These are phyloP conservation scores for Globisporangium perplexum DNA, from an alignment of 352 stramenopile species.

Conservation along the genomic window DNA sequence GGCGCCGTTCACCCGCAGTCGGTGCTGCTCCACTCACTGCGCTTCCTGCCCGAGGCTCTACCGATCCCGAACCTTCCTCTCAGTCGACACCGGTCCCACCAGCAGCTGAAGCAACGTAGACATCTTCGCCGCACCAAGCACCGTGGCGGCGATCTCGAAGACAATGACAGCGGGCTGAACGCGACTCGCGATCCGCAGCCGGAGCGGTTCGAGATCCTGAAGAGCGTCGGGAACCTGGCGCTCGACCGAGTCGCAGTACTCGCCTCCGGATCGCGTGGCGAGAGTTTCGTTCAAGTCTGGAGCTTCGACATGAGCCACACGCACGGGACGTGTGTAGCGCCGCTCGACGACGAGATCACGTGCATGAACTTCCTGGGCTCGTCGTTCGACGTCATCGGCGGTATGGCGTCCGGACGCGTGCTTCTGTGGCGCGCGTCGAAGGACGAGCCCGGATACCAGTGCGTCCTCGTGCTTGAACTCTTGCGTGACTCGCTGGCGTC, in stretches of 20 bases:
- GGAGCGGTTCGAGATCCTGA: constrained; percentile 40
- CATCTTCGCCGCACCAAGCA: background rate
- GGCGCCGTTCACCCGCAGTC: constrained; percentile 46
- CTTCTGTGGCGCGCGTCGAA: constrained; percentile 33
- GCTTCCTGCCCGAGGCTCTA: constrained; percentile 27
- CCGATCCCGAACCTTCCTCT: background rate
- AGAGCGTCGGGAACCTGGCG: constrained; percentile 41
- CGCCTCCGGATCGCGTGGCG: constrained; percentile 22
- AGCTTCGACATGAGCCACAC: constrained; percentile 65
- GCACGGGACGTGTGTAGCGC: constrained; percentile 48
- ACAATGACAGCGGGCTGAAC: background rate
- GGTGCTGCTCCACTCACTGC: constrained; percentile 51
- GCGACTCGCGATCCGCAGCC: constrained; percentile 1
- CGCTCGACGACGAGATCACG: constrained; percentile 35
- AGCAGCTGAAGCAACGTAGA: background rate
- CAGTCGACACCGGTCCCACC: background rate
- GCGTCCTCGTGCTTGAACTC: background rate
- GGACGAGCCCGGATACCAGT: constrained; percentile 13
- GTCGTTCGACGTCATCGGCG: constrained; percentile 40
- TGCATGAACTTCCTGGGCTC: constrained; percentile 46
- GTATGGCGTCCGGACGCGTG: constrained; percentile 34
- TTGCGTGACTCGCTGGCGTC: background rate
- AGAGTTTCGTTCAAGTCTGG: constrained; percentile 73
- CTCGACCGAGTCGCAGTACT: constrained; percentile 47
- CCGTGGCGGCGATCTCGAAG: background rate